Percentiles rank a stretch among this genome's conserved stretches.
Evolutionary conservation across 1,284 basidiomycete species (phyloP).

Genomic region (Schizophyllum amplum): DNA sequence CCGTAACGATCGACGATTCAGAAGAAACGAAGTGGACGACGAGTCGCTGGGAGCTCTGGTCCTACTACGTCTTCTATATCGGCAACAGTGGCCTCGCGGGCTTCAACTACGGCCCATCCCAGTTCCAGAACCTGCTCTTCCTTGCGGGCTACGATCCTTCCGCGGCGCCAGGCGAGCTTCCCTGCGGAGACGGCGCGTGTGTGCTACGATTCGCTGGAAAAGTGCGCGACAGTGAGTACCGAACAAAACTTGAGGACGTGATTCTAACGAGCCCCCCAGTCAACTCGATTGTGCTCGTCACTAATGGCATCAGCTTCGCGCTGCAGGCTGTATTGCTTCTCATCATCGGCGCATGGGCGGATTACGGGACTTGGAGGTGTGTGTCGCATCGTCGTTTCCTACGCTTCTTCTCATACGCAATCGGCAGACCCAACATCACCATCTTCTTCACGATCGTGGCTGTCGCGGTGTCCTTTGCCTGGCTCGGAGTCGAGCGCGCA

Average conservation of each 20-base stretch:
- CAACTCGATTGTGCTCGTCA: slow-evolving; percentile 70
- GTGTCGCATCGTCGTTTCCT: slow-evolving; percentile 17
- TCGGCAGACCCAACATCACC: slow-evolving; percentile 53
- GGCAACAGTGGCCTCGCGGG: slow-evolving; percentile 68
- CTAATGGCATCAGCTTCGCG: slow-evolving; percentile 70
- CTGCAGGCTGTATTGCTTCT: slow-evolving; percentile 61
- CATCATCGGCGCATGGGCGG: slow-evolving; percentile 66
- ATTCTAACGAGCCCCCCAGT: slow-evolving; percentile 29
- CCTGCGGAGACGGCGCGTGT: slow-evolving; percentile 47
- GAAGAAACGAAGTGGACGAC: slow-evolving; percentile 30
- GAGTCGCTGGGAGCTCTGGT: slow-evolving; percentile 52
- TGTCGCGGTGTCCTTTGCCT: slow-evolving; percentile 66
- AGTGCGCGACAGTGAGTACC: slow-evolving; percentile 47
- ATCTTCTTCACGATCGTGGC: slow-evolving; percentile 68
- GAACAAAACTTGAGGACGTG: background rate
- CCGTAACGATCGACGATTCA: background rate
- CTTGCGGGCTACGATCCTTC: slow-evolving; percentile 63
- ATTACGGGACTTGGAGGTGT: slow-evolving; percentile 67
- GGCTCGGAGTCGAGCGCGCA: slow-evolving; percentile 64
- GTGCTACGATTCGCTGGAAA: slow-evolving; percentile 62
- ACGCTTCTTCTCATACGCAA: slow-evolving; percentile 22
- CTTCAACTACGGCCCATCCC: slow-evolving; percentile 71
- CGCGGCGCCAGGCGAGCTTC: slow-evolving; percentile 40
- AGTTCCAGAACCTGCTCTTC: slow-evolving; percentile 70
- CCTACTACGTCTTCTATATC: slow-evolving; percentile 66